Evolutionary conservation across 73 alveolate species (phyloP).

Genomic region (Chromera velia): DNA sequence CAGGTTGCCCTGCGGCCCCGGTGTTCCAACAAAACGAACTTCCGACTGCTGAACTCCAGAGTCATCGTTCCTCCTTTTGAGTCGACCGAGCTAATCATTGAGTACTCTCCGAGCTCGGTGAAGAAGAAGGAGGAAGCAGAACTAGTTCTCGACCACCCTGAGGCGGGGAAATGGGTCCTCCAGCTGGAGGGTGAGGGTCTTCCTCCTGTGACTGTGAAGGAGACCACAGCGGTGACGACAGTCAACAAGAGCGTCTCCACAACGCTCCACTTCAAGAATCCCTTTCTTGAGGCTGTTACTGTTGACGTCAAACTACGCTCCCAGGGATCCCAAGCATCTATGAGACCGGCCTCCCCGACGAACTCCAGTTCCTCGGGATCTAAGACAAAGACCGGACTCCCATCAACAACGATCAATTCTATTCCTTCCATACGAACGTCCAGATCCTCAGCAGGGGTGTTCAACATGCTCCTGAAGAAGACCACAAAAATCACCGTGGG

Average conservation of each 20-base stretch:
- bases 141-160: conserved; percentile 69
- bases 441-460: too few relatives aligned
- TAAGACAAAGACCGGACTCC: too few relatives aligned
- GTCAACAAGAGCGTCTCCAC: conserved; percentile 84
- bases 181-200: conserved; percentile 56
- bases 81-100: conserved; percentile 63
- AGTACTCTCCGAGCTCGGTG: conserved; percentile 78
- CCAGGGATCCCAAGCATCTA: conserved; percentile 47
- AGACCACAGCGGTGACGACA: conserved; percentile 74
- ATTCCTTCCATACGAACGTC: too few relatives aligned
- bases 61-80: conserved; percentile 69
- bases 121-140: conserved; percentile 52
- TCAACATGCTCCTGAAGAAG: conserved; percentile 70
- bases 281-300: conserved; percentile 75
- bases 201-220: conserved; percentile 73
- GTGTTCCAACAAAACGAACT: conserved; percentile 65
- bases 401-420: too few relatives aligned
- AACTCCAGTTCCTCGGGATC: neutral
- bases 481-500: too few relatives aligned
- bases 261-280: conserved; percentile 84
- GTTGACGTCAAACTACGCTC: conserved; percentile 69
- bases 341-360: neutral
- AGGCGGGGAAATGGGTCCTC: conserved; percentile 87
- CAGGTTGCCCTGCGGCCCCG: too few relatives aligned
- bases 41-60: conserved; percentile 74